Evolutionary conservation across 495 filamentous ascomycete genomes (phyloP).

Genomic region (Beverwykella pulmonaria): DNA sequence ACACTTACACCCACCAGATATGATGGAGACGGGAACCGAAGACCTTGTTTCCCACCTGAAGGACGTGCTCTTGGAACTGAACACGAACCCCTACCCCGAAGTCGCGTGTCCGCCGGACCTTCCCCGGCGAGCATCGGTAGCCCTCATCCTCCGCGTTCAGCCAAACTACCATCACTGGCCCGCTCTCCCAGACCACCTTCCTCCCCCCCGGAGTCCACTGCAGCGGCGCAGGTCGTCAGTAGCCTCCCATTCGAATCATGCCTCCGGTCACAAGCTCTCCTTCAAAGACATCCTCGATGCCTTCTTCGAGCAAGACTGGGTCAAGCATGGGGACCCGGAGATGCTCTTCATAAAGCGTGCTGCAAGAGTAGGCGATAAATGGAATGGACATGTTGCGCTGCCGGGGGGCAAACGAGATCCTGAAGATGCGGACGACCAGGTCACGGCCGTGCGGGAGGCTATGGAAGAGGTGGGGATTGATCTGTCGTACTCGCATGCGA

Average conservation of each 20-base stretch:
- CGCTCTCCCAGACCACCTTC: slow-evolving; percentile 22
- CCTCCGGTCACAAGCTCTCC: slow-evolving; percentile 32
- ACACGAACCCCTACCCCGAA: slow-evolving; percentile 61
- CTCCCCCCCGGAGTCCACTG: slow-evolving; percentile 2
- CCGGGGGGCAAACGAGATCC: slow-evolving; percentile 75
- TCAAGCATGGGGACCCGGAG: slow-evolving; percentile 73
- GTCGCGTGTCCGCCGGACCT: slow-evolving; percentile 64
- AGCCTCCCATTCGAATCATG: slow-evolving; percentile 27
- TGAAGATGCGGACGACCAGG: slow-evolving; percentile 65
- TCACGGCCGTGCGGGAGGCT: slow-evolving; percentile 69
- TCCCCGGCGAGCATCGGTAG: slow-evolving; percentile 72
- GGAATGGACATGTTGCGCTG: slow-evolving; percentile 75
- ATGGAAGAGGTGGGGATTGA: slow-evolving; percentile 73
- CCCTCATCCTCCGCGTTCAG: slow-evolving; percentile 69
- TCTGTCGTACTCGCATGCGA: slow-evolving; percentile 57
- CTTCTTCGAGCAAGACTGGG: slow-evolving; percentile 74
- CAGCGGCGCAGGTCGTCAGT: slow-evolving; percentile 19
- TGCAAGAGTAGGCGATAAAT: slow-evolving; percentile 69
- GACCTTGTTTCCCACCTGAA: slow-evolving; percentile 45
- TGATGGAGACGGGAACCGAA: slow-evolving; percentile 31
- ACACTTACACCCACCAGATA: background rate
- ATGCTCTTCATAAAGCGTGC: slow-evolving; percentile 78
- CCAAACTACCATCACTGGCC: slow-evolving; percentile 64
- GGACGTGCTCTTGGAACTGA: slow-evolving; percentile 55
- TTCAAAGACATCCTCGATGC: slow-evolving; percentile 53